These are phyloP conservation scores for Citrullus amarus DNA, from an alignment of 306 rosid genomes.

Conservation along the genomic window DNA sequence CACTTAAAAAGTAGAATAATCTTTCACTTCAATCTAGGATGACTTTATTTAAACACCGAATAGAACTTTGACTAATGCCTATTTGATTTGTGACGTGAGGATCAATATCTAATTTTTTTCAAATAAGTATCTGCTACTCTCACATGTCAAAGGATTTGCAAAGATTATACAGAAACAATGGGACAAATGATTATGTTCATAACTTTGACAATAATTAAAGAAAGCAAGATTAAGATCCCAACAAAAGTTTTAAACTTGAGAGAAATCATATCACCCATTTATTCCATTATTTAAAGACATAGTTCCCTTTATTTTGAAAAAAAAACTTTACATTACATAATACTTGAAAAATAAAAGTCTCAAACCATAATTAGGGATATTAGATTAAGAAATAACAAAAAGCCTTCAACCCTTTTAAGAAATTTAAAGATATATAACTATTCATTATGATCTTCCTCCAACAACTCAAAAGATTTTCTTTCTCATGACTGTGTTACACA, in stretches of 20 bases:
- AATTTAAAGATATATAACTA: background rate
- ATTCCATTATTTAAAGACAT: background rate
- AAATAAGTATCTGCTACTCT: background rate
- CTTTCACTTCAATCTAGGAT: background rate
- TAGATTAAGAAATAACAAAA: background rate
- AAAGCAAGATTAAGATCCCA: background rate
- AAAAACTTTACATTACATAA: background rate
- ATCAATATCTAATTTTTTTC: background rate
- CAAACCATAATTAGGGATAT: background rate
- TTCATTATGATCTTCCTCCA: background rate
- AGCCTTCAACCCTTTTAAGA: background rate
- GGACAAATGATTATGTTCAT: conserved; percentile 4
- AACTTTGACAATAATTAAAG: background rate
- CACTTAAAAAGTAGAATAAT: background rate
- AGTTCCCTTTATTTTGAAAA: background rate
- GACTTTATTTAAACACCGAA: background rate
- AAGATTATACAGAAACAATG: background rate
- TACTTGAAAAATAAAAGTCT: background rate
- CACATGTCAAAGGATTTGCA: conserved; percentile 8
- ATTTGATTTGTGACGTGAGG: background rate
- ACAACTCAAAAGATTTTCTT: background rate
- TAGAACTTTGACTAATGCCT: background rate
- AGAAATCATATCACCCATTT: background rate
- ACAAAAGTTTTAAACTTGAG: conserved; percentile 1
- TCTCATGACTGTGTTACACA: background rate